Conservation (phyloP, 345 rosid genomes). For the Salix arbutifolia region DNA sequence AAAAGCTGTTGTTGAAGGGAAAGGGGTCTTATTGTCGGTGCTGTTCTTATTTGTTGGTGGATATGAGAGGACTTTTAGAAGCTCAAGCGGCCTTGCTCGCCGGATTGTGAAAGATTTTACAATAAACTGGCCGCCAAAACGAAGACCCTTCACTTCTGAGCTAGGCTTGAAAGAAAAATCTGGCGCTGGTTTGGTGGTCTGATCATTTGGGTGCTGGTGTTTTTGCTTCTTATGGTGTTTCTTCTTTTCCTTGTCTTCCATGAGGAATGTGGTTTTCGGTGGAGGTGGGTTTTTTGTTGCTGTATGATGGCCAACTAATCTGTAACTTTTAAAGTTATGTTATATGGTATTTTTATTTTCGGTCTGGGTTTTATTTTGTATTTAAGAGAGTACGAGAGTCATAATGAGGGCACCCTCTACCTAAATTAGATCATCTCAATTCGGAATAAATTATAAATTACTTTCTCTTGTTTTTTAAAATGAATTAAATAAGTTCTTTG, state of each 20-base stretch:
- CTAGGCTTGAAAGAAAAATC: slow-evolving; percentile 71
- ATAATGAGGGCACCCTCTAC: slow-evolving; percentile 20
- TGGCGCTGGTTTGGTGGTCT: slow-evolving; percentile 43
- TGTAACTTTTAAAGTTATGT: slow-evolving; percentile 8
- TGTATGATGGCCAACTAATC: slow-evolving; percentile 20
- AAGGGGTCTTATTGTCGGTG: slow-evolving; percentile 31
- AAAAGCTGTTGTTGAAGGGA: slow-evolving; percentile 76
- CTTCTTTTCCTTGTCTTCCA: slow-evolving; percentile 60
- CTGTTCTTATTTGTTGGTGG: slow-evolving; percentile 37
- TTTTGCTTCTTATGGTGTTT: slow-evolving; percentile 68
- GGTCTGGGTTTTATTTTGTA: background rate
- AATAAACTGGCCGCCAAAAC: slow-evolving; percentile 83
- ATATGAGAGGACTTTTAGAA: slow-evolving; percentile 69
- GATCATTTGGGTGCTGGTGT: slow-evolving; percentile 58
- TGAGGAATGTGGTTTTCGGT: slow-evolving; percentile 15
- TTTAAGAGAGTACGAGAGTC: slow-evolving; percentile 5
- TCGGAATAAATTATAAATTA: too few relatives aligned
- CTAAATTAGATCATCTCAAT: background rate
- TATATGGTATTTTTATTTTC: background rate
- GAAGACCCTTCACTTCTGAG: slow-evolving; percentile 81
- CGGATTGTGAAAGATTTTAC: slow-evolving; percentile 95
- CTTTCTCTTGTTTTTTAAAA: background rate
- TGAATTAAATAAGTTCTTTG: background rate
- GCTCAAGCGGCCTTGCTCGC: slow-evolving; percentile 69
- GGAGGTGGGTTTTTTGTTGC: slow-evolving; percentile 5